Evolutionary conservation across 1,284 basidiomycete species (phyloP), one percentile per base, ranked within the genome.

Genomic region (Anthracocystis panici-leucophaei): DNA sequence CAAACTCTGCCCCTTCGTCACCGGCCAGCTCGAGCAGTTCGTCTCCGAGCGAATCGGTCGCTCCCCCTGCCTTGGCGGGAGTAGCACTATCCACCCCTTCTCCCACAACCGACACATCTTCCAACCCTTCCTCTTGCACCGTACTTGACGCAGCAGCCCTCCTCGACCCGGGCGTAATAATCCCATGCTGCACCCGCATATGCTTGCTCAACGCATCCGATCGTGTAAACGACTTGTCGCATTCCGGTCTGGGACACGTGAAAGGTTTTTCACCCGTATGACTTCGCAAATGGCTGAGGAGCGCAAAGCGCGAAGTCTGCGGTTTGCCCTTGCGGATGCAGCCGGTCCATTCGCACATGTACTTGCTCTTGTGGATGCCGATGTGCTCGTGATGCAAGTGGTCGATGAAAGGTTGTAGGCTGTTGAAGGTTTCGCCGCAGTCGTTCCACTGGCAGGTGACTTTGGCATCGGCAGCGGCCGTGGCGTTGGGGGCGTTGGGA

Each of bases 241-340:
- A 95, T 86, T 95, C 94, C 82, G 92, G 91, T 67, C 89, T 87
- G 3, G 91, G 87, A 82, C 93, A 95, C n/a, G 89, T 91, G 80
- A 93, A 95, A 0, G 93, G 93, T 82, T 94, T 94, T 86, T 95
- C 94, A 50, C 93, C 93, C 0, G 94, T 95, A 82, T 95, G 93
- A n/a, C 78, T 81, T 40, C 83, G 57, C 90, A 93, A 90, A 82
- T 95, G 94, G 10, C 92, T 92, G 71, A 94, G 90, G 35, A 95
- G 89, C 5, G 93, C 93, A 75, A 94, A 95, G 16, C 92, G 90
- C 7, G 92, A 93, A 0, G 92, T 93, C 82, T 95, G 93, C 0
- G 91, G 88, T 56, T 94, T 89, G 11, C 92, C 92, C 53, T 91
- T 89, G 29, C 93, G 89, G 18, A 88, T 87, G 86, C 94, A 95